Conservation (phyloP, 345 rosid genomes). For the Salix dunnii region DNA sequence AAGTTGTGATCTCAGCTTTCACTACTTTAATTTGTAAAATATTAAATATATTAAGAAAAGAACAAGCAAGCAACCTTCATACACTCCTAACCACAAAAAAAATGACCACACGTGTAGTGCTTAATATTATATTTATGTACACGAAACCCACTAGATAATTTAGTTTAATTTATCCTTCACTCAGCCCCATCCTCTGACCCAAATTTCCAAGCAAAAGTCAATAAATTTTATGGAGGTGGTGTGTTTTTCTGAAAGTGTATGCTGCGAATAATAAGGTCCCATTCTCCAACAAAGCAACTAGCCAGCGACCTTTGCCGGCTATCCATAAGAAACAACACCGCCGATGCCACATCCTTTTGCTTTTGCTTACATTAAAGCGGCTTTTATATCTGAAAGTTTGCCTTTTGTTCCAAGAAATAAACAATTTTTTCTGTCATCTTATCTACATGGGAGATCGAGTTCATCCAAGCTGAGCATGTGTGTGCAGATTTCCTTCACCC, state of each 20-base stretch:
- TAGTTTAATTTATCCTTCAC: background rate
- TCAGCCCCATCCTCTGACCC: background rate
- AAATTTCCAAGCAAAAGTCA: constrained; percentile 9
- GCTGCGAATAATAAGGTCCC: background rate
- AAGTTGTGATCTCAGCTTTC: background rate
- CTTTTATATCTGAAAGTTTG: background rate
- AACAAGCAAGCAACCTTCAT: background rate
- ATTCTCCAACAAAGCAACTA: constrained; percentile 4
- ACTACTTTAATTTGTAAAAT: background rate
- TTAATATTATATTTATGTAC: background rate
- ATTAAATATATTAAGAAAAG: background rate
- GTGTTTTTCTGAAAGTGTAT: too few species aligned
- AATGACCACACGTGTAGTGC: too few species aligned
- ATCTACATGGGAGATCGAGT: background rate
- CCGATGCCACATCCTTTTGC: background rate
- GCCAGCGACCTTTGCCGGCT: background rate
- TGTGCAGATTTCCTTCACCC: background rate
- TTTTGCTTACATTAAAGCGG: background rate
- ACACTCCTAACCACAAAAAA: background rate
- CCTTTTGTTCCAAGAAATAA: background rate
- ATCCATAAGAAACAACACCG: background rate
- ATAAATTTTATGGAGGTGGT: too few species aligned
- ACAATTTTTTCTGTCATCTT: background rate
- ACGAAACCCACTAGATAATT: background rate
- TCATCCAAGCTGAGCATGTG: background rate